Evolutionary conservation across 176 grass and related monocot species (phyloP).

Genomic region (maize (Zea mays)): DNA sequence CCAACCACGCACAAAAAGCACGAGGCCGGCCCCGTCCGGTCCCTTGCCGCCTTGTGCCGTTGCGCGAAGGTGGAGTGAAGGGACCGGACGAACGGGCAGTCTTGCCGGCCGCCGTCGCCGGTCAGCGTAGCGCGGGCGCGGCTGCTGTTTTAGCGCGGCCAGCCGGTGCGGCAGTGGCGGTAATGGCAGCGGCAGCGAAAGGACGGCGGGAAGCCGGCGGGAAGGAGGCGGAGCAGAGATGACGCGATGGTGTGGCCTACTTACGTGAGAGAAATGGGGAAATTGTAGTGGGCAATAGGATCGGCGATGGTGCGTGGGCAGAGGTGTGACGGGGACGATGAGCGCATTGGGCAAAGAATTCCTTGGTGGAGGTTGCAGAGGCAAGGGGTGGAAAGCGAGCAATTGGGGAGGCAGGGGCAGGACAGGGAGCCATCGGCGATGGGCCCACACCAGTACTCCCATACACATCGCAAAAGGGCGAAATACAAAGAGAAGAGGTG

Average conservation of each 20-base stretch:
- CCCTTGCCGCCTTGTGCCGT: not conserved
- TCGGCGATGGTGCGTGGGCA: conserved; percentile 30
- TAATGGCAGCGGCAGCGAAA: conserved; percentile 25
- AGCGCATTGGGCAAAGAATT: conserved; percentile 6
- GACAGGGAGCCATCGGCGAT: conserved; percentile 11
- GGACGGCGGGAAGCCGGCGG: conserved; percentile 18
- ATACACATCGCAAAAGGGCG: not conserved
- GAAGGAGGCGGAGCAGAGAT: not conserved
- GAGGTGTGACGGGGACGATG: conserved; percentile 20
- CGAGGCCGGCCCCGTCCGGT: conserved; percentile 3
- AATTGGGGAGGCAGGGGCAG: conserved; percentile 9
- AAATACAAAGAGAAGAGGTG: not conserved
- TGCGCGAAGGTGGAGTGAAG: not conserved
- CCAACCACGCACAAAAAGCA: conserved; percentile 50
- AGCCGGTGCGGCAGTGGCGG: not conserved
- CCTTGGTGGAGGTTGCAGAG: conserved; percentile 32
- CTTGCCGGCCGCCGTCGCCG: conserved; percentile 1
- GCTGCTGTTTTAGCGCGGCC: conserved; percentile 24
- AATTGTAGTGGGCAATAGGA: conserved; percentile 8
- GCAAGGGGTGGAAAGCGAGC: not conserved
- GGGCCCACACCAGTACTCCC: not conserved
- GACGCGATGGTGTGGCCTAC: not conserved
- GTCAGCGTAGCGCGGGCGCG: conserved; percentile 41
- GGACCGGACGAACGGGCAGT: not conserved
- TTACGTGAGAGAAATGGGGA: not conserved